These are phyloP conservation scores for Aureobasidium sp. DNA, from an alignment of 2,329 filamentous ascomycete species.

Conservation along the genomic window DNA sequence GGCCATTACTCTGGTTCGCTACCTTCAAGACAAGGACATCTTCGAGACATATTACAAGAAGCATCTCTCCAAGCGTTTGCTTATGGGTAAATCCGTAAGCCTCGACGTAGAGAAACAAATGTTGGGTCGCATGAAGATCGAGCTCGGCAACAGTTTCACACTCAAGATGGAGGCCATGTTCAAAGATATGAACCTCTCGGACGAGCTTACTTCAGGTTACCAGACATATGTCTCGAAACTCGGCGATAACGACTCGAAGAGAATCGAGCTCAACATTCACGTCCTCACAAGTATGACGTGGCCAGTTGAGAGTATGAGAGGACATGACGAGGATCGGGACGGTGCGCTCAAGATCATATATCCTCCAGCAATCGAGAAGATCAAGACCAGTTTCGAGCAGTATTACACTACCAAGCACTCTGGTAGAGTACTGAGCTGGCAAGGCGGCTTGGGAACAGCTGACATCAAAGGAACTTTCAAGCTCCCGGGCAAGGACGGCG, in stretches of 20 bases:
- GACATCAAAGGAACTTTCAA: slow-evolving; percentile 76
- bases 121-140: slow-evolving; percentile 94
- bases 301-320: slow-evolving; percentile 78
- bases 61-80: slow-evolving; percentile 76
- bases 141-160: slow-evolving; percentile 90
- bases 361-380: slow-evolving; percentile 61
- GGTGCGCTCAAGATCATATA: slow-evolving; percentile 55
- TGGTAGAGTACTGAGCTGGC: slow-evolving; percentile 83
- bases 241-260: slow-evolving; percentile 49
- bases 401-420: slow-evolving; percentile 85
- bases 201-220: slow-evolving; percentile 72
- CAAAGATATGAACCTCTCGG: slow-evolving; percentile 84
- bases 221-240: slow-evolving; percentile 57
- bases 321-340: slow-evolving; percentile 44
- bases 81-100: slow-evolving; percentile 84
- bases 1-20: slow-evolving; percentile 78
- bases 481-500: slow-evolving; percentile 61
- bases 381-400: slow-evolving; percentile 78
- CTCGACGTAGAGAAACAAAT: slow-evolving; percentile 91
- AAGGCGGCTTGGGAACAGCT: slow-evolving; percentile 66
- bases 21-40: slow-evolving; percentile 83
- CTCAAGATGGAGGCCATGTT: slow-evolving; percentile 95
- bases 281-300: slow-evolving; percentile 91
- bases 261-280: slow-evolving; percentile 71
- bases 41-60: slow-evolving; percentile 99